phyloP scores from a whole-genome alignment of 257 asterid species.

The Ligustrum vulgare region DNA sequence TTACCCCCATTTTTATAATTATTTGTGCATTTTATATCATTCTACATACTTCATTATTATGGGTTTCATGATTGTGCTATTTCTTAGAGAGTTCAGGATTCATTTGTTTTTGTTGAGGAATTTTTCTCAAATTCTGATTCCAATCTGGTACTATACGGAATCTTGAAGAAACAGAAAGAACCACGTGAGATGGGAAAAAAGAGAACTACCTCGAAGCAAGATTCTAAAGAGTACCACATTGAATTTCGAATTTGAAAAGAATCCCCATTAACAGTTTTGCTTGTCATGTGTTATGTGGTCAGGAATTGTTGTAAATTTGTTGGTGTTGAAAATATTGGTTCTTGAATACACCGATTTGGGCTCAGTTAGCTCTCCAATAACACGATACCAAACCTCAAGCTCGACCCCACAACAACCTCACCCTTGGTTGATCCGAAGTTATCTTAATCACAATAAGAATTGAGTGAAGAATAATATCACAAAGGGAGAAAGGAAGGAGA shows the following conservation, averaged over 20 bases:
- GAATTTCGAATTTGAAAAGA: background rate
- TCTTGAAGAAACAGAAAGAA: background rate
- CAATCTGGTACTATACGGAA: background rate
- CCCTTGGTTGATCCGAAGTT: too few relatives aligned
- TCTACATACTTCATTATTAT: background rate
- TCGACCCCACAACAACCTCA: too few relatives aligned
- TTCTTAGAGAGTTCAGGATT: background rate
- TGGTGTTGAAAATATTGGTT: background rate
- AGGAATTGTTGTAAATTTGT: constrained; percentile 11
- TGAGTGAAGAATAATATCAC: too few relatives aligned
- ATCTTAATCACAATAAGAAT: too few relatives aligned
- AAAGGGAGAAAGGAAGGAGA: too few relatives aligned
- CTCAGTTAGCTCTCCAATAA: too few relatives aligned
- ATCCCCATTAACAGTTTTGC: background rate
- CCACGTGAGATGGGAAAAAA: background rate
- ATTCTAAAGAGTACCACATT: background rate
- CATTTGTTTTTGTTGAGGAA: background rate
- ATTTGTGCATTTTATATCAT: background rate
- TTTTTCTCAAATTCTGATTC: background rate
- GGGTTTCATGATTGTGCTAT: background rate
- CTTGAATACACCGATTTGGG: too few relatives aligned
- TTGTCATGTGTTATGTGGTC: constrained; percentile 14
- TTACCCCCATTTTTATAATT: constrained; percentile 17
- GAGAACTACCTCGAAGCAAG: background rate
- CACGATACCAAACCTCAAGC: too few relatives aligned